A percentile compares a stretch with the other conserved stretches of the same genome.
phyloP scores from a whole-genome alignment of 257 asterid genomes.

The Penstemon newberryi region DNA sequence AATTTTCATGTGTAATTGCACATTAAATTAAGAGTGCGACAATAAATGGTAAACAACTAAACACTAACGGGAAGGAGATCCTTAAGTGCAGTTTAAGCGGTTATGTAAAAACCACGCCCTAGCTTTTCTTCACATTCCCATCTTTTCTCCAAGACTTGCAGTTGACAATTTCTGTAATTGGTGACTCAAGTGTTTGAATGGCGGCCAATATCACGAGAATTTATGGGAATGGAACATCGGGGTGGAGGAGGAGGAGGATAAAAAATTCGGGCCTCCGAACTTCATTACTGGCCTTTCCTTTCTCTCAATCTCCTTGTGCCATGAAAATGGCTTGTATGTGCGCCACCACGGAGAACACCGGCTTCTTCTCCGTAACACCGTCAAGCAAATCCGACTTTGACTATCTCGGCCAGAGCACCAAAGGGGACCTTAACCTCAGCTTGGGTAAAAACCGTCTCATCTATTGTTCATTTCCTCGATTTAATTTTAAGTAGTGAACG shows the following conservation, averaged over 20 bases:
- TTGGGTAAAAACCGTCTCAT: slow-evolving; percentile 27
- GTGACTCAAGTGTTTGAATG: slow-evolving; percentile 7
- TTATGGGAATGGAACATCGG: slow-evolving; percentile 4
- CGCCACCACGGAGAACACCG: slow-evolving; percentile 33
- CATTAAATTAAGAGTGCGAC: too few relatives aligned
- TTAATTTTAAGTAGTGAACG: not conserved
- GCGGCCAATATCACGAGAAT: slow-evolving; percentile 13
- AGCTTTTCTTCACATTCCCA: too few relatives aligned
- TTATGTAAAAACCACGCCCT: too few relatives aligned
- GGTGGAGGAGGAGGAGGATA: slow-evolving; percentile 26
- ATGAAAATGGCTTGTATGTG: slow-evolving; percentile 29
- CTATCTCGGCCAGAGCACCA: slow-evolving; percentile 88
- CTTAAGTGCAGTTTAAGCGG: too few relatives aligned
- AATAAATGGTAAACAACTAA: too few relatives aligned
- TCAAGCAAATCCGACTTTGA: slow-evolving; percentile 50
- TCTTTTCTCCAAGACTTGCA: too few relatives aligned
- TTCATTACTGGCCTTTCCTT: slow-evolving; percentile 15
- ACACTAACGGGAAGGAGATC: too few relatives aligned
- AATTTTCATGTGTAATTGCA: too few relatives aligned
- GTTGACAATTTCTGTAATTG: too few relatives aligned
- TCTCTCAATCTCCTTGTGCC: slow-evolving; percentile 12
- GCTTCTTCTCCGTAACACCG: slow-evolving; percentile 57
- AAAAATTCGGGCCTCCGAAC: slow-evolving; percentile 16
- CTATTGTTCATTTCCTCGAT: not conserved
- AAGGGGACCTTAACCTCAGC: slow-evolving; percentile 64